Base-by-base conservation (phyloP, 2,329 filamentous ascomycete species). In the Ophiocordyceps polyrhachis-furcata region DNA sequence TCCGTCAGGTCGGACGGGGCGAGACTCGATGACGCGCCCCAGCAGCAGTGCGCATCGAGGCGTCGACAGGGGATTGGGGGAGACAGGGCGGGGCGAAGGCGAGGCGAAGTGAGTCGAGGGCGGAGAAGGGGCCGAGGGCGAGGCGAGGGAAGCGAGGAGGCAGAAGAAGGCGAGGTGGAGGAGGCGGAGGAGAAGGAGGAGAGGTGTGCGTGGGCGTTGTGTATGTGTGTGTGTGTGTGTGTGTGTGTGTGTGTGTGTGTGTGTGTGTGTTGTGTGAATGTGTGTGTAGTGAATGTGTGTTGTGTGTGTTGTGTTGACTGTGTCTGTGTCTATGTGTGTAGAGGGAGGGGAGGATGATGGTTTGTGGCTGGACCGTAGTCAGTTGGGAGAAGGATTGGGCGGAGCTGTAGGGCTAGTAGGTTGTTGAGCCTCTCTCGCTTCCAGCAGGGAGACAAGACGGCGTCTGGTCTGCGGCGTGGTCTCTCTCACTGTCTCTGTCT, bases 1-100 rank as follows among this genome's bases (percentile, higher is more conserved):
- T 65, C 58, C 55, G 62, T 65, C 61, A 62, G 61, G 62, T 60
- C 58, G 54, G 56, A 59, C 55, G 58, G 59, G 56, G 61, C 56
- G 58, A 58, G 57, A 59, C 49, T 48, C 48, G 55, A 57, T 58
- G 58, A 60, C 51, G 62, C 56, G 61, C 58, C 61, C 62, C 66
- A 63, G 64, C 62, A 65, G 57, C 57, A 55, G 58, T 57, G 57
- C 58, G 61, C 63, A 67, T 68, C 59, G 65, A 67, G 66, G 64
- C 61, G 66, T 62, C 67, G 65, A 63, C 31, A 15, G 42, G 37
- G 40, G 32, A 15, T 31, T 28, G 23, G 31, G 20, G 40, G 40
- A 37, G 23, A 40, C 19, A 38, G 40, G 43, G 12, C 40, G 21
- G 28, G 21, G 21, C 40, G 20, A 29, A 29, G 12, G 21, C 20